phyloP scores from a whole-genome alignment of 805 yeast species.

The Komagataella populi region DNA sequence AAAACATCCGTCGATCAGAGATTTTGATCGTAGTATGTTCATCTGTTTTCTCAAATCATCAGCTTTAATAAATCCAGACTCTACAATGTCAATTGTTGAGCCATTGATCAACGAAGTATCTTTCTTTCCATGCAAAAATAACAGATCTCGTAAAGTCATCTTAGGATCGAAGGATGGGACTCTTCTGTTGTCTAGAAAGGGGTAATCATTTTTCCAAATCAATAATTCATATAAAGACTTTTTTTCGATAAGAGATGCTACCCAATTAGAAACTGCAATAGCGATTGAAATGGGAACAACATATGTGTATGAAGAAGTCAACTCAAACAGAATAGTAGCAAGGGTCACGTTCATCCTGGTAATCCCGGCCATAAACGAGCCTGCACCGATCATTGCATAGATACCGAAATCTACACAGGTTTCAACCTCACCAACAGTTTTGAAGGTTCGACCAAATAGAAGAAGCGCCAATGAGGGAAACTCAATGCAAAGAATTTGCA shows the following conservation, averaged over 20 bases:
- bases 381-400: conserved; percentile 41
- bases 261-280: conserved; percentile 44
- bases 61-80: conserved; percentile 20
- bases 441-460: not conserved
- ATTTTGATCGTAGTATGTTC: conserved; percentile 21
- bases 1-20: conserved; percentile 37
- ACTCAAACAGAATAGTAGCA: conserved; percentile 36
- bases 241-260: conserved; percentile 36
- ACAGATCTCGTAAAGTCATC: conserved; percentile 24
- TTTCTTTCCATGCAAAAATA: conserved; percentile 8
- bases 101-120: conserved; percentile 2
- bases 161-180: conserved; percentile 20
- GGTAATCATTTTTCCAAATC: conserved; percentile 33
- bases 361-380: conserved; percentile 44
- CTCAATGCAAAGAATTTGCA: conserved; percentile 22
- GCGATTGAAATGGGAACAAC: conserved; percentile 44
- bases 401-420: conserved; percentile 33
- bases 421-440: conserved; percentile 7
- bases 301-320: conserved; percentile 42
- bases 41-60: conserved; percentile 21
- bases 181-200: conserved; percentile 33
- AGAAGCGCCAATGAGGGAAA: conserved; percentile 8
- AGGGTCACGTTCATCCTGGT: conserved; percentile 41
- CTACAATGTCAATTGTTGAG: conserved; percentile 22
- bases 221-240: conserved; percentile 35